A percentile compares a stretch with the other conserved stretches of the same genome.
Conservation (phyloP, 768 basidiomycete genomes). For the Tremella mesenterica region DNA sequence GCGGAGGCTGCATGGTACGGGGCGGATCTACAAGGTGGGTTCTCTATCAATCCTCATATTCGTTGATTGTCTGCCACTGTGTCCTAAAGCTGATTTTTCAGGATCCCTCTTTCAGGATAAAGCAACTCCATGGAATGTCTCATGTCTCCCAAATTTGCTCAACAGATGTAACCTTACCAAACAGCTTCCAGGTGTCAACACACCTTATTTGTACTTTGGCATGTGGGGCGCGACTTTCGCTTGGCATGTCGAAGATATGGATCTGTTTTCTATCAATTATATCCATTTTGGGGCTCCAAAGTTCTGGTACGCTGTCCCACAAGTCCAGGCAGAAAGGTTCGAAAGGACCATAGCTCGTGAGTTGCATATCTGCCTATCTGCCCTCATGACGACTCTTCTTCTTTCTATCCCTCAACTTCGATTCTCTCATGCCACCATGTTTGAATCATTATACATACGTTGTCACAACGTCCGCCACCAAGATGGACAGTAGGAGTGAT, state of each 20-base stretch:
- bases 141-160: slow-evolving; percentile 73
- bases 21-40: slow-evolving; percentile 81
- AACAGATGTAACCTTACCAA: slow-evolving; percentile 55
- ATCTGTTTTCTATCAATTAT: slow-evolving; percentile 96
- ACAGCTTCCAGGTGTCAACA: slow-evolving; percentile 86
- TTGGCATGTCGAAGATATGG: slow-evolving; percentile 99
- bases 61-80: too few relatives aligned
- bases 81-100: too few relatives aligned
- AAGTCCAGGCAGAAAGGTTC: slow-evolving; percentile 68
- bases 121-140: slow-evolving; percentile 89
- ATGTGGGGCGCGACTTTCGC: slow-evolving; percentile 99
- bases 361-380: too few relatives aligned
- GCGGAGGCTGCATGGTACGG: slow-evolving; percentile 96
- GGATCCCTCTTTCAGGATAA: slow-evolving; percentile 55
- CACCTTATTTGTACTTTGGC: slow-evolving; percentile 95
- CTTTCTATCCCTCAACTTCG: too few relatives aligned
- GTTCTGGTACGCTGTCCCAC: slow-evolving; percentile 92
- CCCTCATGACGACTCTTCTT: too few relatives aligned
- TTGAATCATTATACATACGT: not conserved
- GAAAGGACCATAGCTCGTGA: slow-evolving; percentile 81
- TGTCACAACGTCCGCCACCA: too few relatives aligned
- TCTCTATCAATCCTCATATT: slow-evolving; percentile 44
- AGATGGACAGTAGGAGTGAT: too few relatives aligned
- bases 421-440: too few relatives aligned
- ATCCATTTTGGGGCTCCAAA: slow-evolving; percentile 96